phyloP scores from a whole-genome alignment of 2,329 filamentous ascomycete genomes.

The Sordariomycetes sp. region DNA sequence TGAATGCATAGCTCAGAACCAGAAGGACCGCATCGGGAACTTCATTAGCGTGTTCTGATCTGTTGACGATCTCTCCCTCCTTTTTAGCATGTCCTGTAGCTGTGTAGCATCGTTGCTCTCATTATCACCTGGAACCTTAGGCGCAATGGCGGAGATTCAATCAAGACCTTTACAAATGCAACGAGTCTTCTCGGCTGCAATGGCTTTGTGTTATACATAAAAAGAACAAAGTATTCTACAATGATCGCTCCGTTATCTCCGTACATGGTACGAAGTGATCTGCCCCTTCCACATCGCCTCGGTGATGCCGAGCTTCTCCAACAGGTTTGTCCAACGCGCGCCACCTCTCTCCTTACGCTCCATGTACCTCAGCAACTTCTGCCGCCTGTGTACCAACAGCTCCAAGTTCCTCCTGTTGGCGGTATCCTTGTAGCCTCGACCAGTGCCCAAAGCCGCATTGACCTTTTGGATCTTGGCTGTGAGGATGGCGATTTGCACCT shows the following conservation, averaged over 20 bases:
- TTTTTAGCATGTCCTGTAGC: slow-evolving; percentile 31
- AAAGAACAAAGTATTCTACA: slow-evolving; percentile 33
- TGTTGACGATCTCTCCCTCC: slow-evolving; percentile 4
- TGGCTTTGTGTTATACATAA: slow-evolving; percentile 39
- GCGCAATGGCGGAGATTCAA: slow-evolving; percentile 18
- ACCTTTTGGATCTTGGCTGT: slow-evolving; percentile 87
- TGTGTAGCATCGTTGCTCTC: slow-evolving; percentile 29
- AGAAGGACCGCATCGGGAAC: slow-evolving; percentile 97
- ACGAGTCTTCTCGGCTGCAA: slow-evolving; percentile 6
- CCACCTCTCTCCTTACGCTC: slow-evolving; percentile 84
- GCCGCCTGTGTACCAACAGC: slow-evolving; percentile 76
- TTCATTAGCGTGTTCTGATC: slow-evolving; percentile 91
- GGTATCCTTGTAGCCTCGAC: slow-evolving; percentile 73
- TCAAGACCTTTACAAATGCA: slow-evolving; percentile 3
- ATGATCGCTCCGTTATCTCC: slow-evolving; percentile 16
- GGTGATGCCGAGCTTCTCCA: slow-evolving; percentile 75
- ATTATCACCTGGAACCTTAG: slow-evolving; percentile 25
- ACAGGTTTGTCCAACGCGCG: slow-evolving; percentile 78
- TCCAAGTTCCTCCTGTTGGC: slow-evolving; percentile 88
- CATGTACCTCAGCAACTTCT: slow-evolving; percentile 83
- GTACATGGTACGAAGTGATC: slow-evolving; percentile 46
- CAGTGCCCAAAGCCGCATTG: slow-evolving; percentile 58
- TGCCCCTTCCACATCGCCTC: slow-evolving; percentile 87
- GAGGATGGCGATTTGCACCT: slow-evolving; percentile 95
- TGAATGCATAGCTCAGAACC: slow-evolving; percentile 98